Base-by-base conservation (phyloP, 2,329 filamentous ascomycete genomes). In the Penicillium sp. region DNA sequence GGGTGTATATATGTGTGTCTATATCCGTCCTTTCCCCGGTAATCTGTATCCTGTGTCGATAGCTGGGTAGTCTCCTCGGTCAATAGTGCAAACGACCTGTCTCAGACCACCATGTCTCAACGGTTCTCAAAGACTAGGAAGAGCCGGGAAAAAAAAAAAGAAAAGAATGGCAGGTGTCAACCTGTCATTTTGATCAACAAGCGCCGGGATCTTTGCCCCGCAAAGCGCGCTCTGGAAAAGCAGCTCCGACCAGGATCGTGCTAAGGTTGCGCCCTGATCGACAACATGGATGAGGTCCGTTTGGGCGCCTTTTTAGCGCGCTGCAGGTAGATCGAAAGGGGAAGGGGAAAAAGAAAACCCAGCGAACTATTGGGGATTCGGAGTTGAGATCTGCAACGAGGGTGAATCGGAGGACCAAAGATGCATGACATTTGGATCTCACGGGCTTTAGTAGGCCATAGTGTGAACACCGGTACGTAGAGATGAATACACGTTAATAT, bases 141-240 rank as follows among this genome's bases (percentile, higher is more conserved):
- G 8, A 29, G 28, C 33, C 18, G 18, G 18, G 18, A 3, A 21
- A 21, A 42, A 13, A 28, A 41, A 43, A 48, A 44, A 10, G 34
- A 38, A 47, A 55, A 47, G 23, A 45, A 49, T 52, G 38, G 53
- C 44, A 56, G 39, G 23, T 45, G 56, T 56, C 56, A 58, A 64
- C 56, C 56, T 64, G 60, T 64, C 61, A 64, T 41, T 58, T 63
- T 42, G 48, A 61, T 59, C 56, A 55, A 26, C 50, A 50, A 52
- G 28, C 48, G 50, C 28, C 42, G 28, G 4, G 23, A 41, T 38
- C 42, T 42, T 53, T 45, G 42, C 39, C 31, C 53, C 45, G 41
- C 49, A 42, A 49, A 53, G 54, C 51, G 53, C 49, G 45, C 54
- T 49, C 50, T 49, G 36, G 38, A 47, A 53, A 48, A 46, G 36